Evolutionary conservation across 2,329 filamentous ascomycete species (phyloP).

Genomic region (Alternaria arborescens): DNA sequence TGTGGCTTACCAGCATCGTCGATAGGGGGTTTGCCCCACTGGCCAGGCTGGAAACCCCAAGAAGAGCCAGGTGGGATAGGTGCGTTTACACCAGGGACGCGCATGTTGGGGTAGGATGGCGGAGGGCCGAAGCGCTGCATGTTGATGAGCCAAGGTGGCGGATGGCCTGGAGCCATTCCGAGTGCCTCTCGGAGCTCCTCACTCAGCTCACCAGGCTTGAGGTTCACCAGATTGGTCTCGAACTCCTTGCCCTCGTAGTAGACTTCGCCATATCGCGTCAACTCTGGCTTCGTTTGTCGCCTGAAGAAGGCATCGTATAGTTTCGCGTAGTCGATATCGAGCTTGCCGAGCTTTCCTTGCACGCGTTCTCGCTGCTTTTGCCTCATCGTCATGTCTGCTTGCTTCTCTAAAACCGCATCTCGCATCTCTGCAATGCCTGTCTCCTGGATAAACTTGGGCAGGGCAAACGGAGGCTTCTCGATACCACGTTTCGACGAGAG

Average conservation of each 20-base stretch:
- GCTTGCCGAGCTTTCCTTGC: conserved; percentile 92
- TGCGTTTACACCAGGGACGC: conserved; percentile 92
- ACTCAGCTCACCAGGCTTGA: conserved; percentile 87
- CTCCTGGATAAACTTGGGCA: conserved; percentile 96
- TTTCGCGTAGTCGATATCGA: conserved; percentile 98
- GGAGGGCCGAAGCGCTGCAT: conserved; percentile 93
- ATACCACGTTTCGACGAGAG: conserved; percentile 96
- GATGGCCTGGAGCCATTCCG: conserved; percentile 90
- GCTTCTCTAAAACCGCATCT: conserved; percentile 94
- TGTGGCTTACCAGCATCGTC: conserved; percentile 92
- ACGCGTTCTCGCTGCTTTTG: conserved; percentile 96
- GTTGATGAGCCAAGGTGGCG: conserved; percentile 96
- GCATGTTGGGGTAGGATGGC: conserved; percentile 93
- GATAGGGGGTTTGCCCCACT: conserved; percentile 94
- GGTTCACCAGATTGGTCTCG: conserved; percentile 90
- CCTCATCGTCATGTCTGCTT: conserved; percentile 89
- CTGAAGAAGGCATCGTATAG: conserved; percentile 98
- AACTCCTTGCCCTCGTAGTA: conserved; percentile 99
- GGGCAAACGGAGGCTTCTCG: conserved; percentile 90
- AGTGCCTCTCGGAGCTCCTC: conserved; percentile 91
- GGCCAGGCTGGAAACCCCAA: conserved; percentile 95
- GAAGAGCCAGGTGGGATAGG: conserved; percentile 86
- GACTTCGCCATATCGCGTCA: conserved; percentile 97
- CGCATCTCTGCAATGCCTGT: conserved; percentile 98
- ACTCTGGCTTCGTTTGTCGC: conserved; percentile 92